phyloP scores from a whole-genome alignment of 2,329 filamentous ascomycete species.

The Fusarium chlamydosporum region DNA sequence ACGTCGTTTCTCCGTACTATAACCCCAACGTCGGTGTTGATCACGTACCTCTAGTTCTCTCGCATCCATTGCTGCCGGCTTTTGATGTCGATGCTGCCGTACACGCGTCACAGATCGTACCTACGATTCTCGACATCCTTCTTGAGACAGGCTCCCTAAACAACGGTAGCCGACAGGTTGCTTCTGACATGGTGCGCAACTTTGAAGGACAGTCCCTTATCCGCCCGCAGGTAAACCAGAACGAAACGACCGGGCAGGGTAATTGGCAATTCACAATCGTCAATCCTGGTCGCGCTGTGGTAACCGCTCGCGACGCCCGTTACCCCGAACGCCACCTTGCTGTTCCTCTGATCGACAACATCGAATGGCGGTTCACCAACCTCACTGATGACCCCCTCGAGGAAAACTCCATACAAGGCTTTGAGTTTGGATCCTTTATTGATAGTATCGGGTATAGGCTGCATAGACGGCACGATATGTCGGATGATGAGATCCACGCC shows the following conservation, averaged over 20 bases:
- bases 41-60: slow-evolving; percentile 53
- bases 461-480: slow-evolving; percentile 26
- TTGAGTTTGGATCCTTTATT: slow-evolving; percentile 48
- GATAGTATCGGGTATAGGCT: slow-evolving; percentile 40
- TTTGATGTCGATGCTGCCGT: slow-evolving; percentile 51
- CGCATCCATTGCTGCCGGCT: slow-evolving; percentile 51
- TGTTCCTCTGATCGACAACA: slow-evolving; percentile 52
- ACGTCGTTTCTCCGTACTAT: slow-evolving; percentile 51
- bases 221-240: slow-evolving; percentile 38
- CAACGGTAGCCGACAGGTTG: slow-evolving; percentile 39
- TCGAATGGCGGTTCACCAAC: slow-evolving; percentile 54
- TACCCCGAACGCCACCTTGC: slow-evolving; percentile 52
- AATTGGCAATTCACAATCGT: slow-evolving; percentile 55
- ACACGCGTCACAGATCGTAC: slow-evolving; percentile 52
- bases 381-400: slow-evolving; percentile 49
- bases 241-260: slow-evolving; percentile 42
- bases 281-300: slow-evolving; percentile 53
- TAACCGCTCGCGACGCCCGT: slow-evolving; percentile 53
- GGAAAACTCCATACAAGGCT: slow-evolving; percentile 46
- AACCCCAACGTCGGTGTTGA: slow-evolving; percentile 52
- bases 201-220: slow-evolving; percentile 55
- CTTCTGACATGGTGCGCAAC: slow-evolving; percentile 47
- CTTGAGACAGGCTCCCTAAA: slow-evolving; percentile 51
- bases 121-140: slow-evolving; percentile 54
- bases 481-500: slow-evolving; percentile 17